Base-by-base conservation (phyloP, 179 eudicot genomes). In the Drosera spatulata region DNA sequence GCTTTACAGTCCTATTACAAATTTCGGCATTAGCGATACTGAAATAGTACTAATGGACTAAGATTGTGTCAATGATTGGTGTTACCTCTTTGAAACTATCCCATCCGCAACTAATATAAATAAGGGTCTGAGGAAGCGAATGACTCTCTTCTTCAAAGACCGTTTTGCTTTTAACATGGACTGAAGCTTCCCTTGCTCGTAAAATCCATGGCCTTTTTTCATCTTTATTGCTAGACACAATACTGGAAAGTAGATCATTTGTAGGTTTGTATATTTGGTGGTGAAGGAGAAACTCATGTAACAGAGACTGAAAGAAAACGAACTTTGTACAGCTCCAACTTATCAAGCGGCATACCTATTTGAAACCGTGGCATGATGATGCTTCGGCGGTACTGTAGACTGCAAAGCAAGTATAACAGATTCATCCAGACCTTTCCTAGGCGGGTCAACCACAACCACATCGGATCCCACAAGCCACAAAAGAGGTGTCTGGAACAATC, bases 21-120 rank as follows among this genome's bases (percentile, higher is more conserved):
- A 63, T 37, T 49, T 41, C 4, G n/a, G 63, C 41, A 59, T 72
- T 44, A 68, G 60, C 50, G 62, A 41, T 58, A 5, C 33, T 22
- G 33, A 22, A 22, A 48, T 48, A 44, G 57, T 50, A 22, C 33
- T 45, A 39, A 51, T 44, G 41, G 61, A 14, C 15, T 43, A 57
- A 6, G 10, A 22, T 22, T 22, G 33, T 22, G 33, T 44, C 8
- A 7, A 60, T 14, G 52, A 14, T 41, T 33, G 52, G 59, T 66
- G 59, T 37, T 75, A 86, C 99, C 97, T 80, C 75, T 73, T 93
- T 89, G 75, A 93, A 93, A 70, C 95, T 90, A 65, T 80, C 87
- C 99, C 97, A 93, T 69, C 97, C 95, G 70, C 94, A 90, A 75
- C 99, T 86, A 69, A 93, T 86, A 71, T 93, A 93, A 49, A 93